Percentiles rank a stretch among this genome's conserved stretches.
Evolutionary conservation across 345 rosid species (phyloP).

Genomic region (Carallia brachiata): DNA sequence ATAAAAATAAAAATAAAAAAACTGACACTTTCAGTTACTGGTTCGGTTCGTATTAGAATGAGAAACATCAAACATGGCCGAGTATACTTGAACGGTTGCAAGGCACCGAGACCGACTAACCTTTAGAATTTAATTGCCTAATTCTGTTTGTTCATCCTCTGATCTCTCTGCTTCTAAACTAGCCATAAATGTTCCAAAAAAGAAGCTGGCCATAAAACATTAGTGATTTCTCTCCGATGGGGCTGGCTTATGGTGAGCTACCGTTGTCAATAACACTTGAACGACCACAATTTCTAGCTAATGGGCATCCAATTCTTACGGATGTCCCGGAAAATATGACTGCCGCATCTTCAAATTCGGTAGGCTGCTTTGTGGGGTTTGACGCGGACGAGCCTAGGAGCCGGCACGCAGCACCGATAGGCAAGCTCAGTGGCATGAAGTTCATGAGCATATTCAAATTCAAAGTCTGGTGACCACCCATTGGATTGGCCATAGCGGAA

Average conservation of each 20-base stretch:
- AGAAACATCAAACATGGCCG: no score
- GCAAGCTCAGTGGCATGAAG: slow-evolving; percentile 18
- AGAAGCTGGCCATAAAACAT: no score
- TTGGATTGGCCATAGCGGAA: slow-evolving; percentile 74
- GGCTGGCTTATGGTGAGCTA: background rate
- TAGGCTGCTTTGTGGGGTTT: slow-evolving; percentile 38
- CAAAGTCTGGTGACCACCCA: slow-evolving; percentile 95
- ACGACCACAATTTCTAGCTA: slow-evolving; percentile 20
- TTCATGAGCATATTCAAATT: slow-evolving; percentile 92
- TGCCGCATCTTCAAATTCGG: slow-evolving; percentile 9
- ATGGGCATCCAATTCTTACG: slow-evolving; percentile 28
- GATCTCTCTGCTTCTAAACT: slow-evolving; percentile 22
- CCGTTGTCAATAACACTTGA: slow-evolving; percentile 10
- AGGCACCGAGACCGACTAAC: no score
- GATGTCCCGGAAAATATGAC: slow-evolving; percentile 16
- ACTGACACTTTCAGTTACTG: no score
- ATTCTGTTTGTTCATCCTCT: no score
- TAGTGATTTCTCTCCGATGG: background rate
- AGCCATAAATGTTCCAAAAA: slow-evolving; percentile 3
- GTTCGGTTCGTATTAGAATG: no score
- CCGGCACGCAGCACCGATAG: slow-evolving; percentile 27
- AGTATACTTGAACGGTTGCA: no score
- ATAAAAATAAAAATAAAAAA: no score
- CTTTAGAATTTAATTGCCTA: no score
- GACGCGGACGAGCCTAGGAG: slow-evolving; percentile 13